Evolutionary conservation across 352 stramenopile species (phyloP).

Genomic region (Phytophthora brassicae): DNA sequence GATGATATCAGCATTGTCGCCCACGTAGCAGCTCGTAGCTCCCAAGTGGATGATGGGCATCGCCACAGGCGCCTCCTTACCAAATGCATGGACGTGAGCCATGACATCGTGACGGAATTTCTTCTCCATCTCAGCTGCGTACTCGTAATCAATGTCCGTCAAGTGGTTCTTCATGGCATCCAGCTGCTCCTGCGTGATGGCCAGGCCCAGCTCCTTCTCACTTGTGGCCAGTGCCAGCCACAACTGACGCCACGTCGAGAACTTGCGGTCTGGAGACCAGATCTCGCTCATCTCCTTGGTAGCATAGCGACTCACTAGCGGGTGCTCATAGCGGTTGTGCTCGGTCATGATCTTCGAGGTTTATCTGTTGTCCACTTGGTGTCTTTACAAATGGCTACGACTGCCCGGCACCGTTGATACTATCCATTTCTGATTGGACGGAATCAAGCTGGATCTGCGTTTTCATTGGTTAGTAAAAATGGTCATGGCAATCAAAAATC

Average conservation of each 20-base stretch:
- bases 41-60: constrained; percentile 99
- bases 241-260: constrained; percentile 98
- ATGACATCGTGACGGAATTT: constrained; percentile 99
- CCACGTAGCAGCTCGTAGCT: constrained; percentile 98
- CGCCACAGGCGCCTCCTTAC: constrained; percentile 93
- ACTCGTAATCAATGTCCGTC: constrained; percentile 98
- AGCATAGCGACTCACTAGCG: constrained; percentile 93
- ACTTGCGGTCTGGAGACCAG: constrained; percentile 98
- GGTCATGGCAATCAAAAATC: neutral
- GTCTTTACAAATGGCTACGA: constrained; percentile 15
- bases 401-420: neutral
- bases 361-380: neutral
- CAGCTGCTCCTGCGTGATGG: constrained; percentile 97
- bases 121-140: constrained; percentile 96
- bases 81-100: constrained; percentile 98
- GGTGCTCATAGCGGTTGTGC: constrained; percentile 89
- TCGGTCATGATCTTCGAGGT: constrained; percentile 32
- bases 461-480: constrained; percentile 1
- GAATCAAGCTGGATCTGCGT: neutral
- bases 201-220: constrained; percentile 97
- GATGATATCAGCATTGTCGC: constrained; percentile 99
- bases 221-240: constrained; percentile 97
- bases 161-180: constrained; percentile 95
- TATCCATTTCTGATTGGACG: neutral
- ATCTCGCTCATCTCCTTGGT: constrained; percentile 99